Percentiles rank a stretch among this genome's conserved stretches.
Evolutionary conservation across 1,284 basidiomycete species (phyloP).

Genomic region (Polyporus tsugae): DNA sequence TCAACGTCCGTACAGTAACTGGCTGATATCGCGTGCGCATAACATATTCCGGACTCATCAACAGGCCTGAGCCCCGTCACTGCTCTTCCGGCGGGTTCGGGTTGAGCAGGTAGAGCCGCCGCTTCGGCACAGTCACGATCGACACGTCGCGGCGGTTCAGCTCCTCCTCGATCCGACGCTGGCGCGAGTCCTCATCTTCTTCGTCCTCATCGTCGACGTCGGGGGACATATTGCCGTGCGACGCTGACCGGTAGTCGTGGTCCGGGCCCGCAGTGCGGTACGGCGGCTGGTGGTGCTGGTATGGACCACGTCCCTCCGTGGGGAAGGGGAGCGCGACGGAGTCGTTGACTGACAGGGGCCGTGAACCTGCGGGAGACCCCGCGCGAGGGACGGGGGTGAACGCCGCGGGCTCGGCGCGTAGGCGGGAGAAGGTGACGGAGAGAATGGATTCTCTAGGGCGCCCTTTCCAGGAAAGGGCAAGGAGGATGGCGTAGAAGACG

Average conservation of each 20-base stretch:
- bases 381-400: slow-evolving; percentile 33
- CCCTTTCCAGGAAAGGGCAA: slow-evolving; percentile 63
- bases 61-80: slow-evolving; percentile 17
- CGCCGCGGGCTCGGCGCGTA: slow-evolving; percentile 47
- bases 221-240: slow-evolving; percentile 40
- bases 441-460: slow-evolving; percentile 65
- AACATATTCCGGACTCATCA: slow-evolving; percentile 2
- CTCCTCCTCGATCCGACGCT: slow-evolving; percentile 79
- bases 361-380: slow-evolving; percentile 44
- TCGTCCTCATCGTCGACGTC: slow-evolving; percentile 66
- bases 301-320: slow-evolving; percentile 57
- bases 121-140: slow-evolving; percentile 81
- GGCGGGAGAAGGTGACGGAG: slow-evolving; percentile 54
- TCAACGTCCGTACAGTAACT: slow-evolving; percentile 8
- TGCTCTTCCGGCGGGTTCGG: slow-evolving; percentile 48
- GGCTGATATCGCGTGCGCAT: slow-evolving; percentile 8
- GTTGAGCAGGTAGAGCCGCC: slow-evolving; percentile 76
- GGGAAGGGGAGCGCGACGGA: slow-evolving; percentile 58
- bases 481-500: slow-evolving; percentile 62
- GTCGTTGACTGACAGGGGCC: slow-evolving; percentile 49
- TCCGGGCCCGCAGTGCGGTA: slow-evolving; percentile 58
- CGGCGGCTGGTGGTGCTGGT: slow-evolving; percentile 68
- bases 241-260: slow-evolving; percentile 49
- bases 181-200: slow-evolving; percentile 76
- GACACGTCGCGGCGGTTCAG: slow-evolving; percentile 81